Base-by-base conservation (phyloP, 805 yeast genomes). In the Yarrowia alimentaria region DNA sequence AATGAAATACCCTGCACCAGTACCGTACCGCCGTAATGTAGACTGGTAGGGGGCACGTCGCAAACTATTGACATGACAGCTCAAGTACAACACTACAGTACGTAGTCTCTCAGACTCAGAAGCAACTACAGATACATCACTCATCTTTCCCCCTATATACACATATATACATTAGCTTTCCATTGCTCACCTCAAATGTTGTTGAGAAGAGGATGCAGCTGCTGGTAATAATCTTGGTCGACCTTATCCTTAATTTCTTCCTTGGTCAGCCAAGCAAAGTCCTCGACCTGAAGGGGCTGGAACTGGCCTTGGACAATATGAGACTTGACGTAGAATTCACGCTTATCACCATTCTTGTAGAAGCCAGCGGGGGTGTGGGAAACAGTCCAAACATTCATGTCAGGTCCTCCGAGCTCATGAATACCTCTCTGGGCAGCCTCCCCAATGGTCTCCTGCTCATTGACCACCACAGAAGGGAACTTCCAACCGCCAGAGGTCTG, bases 261-360 rank as follows among this genome's bases (percentile, higher is more conserved):
- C 62, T 80, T 85, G 22, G 87, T 77, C 59, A 89, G 73, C 99
- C 99, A 91, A 60, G 81, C 80, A 68, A 69, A 86, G 51, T 83
- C 81, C 42, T 68, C 57, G 28, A 64, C 60, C 32, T 66, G 63
- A 25, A 70, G 64, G 30, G 70, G 68, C 28, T 76, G 67, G 65
- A 90, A 90, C 55, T 72, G 70, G 37, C 98, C 99, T 10, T 95
- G 85, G 59, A 91, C 69, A 53, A 91, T 87, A 64, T 88, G 96
- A 25, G 94, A 84, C 68, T 87, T 88, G 60, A 93, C 78, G 60
- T 85, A 71, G 63, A 81, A 93, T 60, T 85, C 91, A 59, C 78
- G 73, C 11, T 56, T 53, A 6, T 61, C 60, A 11, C 58, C 43
- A 55, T 70, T 74, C 57, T 78, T 72, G 55, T 83, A 62, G 18